These are phyloP conservation scores for Aegle marmelos DNA, from an alignment of 345 rosid species.

Conservation along the genomic window DNA sequence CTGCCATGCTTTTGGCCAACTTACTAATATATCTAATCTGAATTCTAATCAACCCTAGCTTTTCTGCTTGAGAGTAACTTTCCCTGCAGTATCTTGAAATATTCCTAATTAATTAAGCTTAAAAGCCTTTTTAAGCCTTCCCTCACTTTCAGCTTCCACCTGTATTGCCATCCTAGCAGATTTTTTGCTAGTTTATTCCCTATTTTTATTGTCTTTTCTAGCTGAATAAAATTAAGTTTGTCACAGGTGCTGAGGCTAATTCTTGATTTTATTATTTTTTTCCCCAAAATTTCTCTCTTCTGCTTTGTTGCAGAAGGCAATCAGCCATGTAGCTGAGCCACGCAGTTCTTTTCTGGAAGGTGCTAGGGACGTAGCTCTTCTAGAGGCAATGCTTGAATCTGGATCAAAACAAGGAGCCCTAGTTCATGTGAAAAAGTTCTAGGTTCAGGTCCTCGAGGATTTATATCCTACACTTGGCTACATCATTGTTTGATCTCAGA, in stretches of 20 bases:
- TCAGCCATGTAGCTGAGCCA: constrained; percentile 49
- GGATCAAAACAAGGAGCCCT: constrained; percentile 61
- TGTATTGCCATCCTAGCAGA: background rate
- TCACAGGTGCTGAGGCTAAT: background rate
- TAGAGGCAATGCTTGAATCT: constrained; percentile 95
- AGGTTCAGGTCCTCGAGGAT: constrained; percentile 6
- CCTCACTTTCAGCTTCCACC: too few relatives aligned
- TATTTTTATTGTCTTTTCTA: background rate
- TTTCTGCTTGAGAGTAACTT: background rate
- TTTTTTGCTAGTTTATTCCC: background rate
- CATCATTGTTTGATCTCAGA: background rate
- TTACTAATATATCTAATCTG: background rate
- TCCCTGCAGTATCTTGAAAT: background rate
- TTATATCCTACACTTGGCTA: background rate
- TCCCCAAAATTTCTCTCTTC: background rate
- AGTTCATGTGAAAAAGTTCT: constrained; percentile 56
- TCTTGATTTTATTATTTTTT: background rate
- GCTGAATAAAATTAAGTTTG: background rate
- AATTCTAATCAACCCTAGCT: background rate
- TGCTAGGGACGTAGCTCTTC: constrained; percentile 83
- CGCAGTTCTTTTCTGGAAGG: constrained; percentile 80
- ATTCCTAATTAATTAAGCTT: background rate
- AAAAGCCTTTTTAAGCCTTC: background rate
- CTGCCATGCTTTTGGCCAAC: background rate
- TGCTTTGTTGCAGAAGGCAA: constrained; percentile 43